Conservation (phyloP, 208 protist species). For the Trypanosoma cruzi region DNA sequence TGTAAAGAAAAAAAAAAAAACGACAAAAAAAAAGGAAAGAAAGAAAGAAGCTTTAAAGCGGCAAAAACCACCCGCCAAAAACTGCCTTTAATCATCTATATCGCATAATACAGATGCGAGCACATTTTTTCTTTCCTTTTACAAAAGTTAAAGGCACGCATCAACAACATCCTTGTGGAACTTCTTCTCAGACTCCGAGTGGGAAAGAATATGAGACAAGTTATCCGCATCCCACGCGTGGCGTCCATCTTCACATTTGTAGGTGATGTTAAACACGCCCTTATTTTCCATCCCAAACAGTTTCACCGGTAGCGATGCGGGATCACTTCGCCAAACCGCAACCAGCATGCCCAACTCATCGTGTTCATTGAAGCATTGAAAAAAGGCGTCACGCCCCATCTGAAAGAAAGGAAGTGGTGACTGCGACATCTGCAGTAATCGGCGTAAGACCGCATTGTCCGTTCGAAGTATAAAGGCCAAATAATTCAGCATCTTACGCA, state of each 20-base stretch:
- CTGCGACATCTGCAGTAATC: constrained; percentile 36
- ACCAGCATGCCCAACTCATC: constrained; percentile 33
- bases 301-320: constrained; percentile 5
- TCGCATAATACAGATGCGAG: neutral
- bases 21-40: neutral
- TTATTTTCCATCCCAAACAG: constrained; percentile 18
- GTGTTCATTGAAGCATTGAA: constrained; percentile 23
- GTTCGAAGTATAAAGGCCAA: constrained; percentile 36
- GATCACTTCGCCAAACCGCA: constrained; percentile 36
- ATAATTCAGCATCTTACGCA: constrained; percentile 40
- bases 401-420: constrained; percentile 39
- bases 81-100: neutral
- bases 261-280: constrained; percentile 29
- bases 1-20: constrained; percentile 8
- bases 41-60: neutral
- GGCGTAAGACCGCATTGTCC: constrained; percentile 30
- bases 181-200: constrained; percentile 5
- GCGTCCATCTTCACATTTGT: constrained; percentile 29
- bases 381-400: constrained; percentile 30
- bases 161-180: neutral
- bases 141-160: neutral
- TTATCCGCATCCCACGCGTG: constrained; percentile 19
- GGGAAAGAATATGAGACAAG: neutral
- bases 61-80: neutral
- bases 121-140: neutral